Evolutionary conservation across 345 rosid species (phyloP), one percentile per base, ranked within the genome.

Genomic region (Brassica incana): DNA sequence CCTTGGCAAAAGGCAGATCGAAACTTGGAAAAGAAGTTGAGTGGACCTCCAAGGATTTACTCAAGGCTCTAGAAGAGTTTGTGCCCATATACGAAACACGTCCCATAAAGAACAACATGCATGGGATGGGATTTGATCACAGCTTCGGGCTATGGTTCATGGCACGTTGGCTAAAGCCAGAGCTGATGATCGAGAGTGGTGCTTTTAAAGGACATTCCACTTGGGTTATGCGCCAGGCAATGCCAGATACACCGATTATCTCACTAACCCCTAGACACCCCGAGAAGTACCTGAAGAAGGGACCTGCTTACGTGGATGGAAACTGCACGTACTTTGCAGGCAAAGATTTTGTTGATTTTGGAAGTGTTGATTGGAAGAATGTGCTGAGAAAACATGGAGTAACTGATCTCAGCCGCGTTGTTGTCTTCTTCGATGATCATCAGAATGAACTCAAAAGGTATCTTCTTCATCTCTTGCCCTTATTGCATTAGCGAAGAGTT

Each of bases 1-100:
- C 90, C 85, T 89, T 90, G 90, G 86, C 88, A 88, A 93, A 91
- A 93, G 99, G 99, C 98, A 96, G 99, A 93, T 90, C 99, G 92
- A 96, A 92, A 96, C 97, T 88, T 78, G 98, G 97, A 76, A 91
- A 90, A 84, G 89, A 85, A 59, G 98, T 96, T 75, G 91, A 88
- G 77, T 96, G 99, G 99, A 93, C 97, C 54, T 73, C 93, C 82
- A 93, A 96, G 84, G 99, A 96, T 85, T 85, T 96, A 78, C 80
- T 88, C 81, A 93, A 92, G 82, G 98, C 85, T 69, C 79, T 93
- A 75, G 98, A 90, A 85, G 98, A 93, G 86, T 96, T 96, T 85
- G 90, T 96, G 32, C 94, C 92, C 3, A 88, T 90, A 75, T 96
- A 96, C 77, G 99, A 96, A 84, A 86, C 88, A n/a, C 86, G 99